Base-by-base conservation (phyloP, 345 rosid species). In the Eucalyptus grandis region DNA sequence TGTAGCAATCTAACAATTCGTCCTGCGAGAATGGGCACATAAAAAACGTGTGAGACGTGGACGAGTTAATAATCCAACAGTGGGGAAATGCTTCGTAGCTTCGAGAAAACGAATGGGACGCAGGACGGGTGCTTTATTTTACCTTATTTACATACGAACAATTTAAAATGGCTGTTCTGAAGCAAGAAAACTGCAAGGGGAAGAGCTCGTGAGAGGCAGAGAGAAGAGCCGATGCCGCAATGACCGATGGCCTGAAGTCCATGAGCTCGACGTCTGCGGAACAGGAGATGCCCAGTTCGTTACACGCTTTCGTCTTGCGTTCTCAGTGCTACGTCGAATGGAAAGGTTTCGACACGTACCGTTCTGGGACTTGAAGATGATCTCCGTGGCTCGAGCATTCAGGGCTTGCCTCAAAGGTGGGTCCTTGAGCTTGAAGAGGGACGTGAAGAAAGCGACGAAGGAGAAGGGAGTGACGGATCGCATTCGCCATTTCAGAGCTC, bases 381-480 rank as follows among this genome's bases (percentile, higher is more conserved):
- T 92, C 34, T 91, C 90, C 6, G 80, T 60, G 21, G 96, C 97
- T 91, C 97, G 93, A 17, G 86, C 92, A 89, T 90, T 95, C 37
- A 96, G 93, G 87, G 95, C 91, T 87, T 90, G 91, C 31, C 87
- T 92, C 87, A 89, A 56, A 34, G 94, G 90, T 14, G 91, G 93
- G 67, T 94, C 96, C 88, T 92, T 88, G 81, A 88, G 92, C 43
- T 94, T 80, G 82, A 94, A 90, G 34, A 91, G 62, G 80, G 96
- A 93, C 82, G 92, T 86, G 91, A 96, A 96, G 92, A 93, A 92
- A 19, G 88, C 53, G 58, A 94, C 49, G 58, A 96, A 96, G 5
- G 98, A 92, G 91, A 95, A 94, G 22, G 98, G 98, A 3, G 98
- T 96, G 46, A 96, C 89, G 17, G 97, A 94, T 88, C 98, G 94